phyloP scores from a whole-genome alignment of 495 filamentous ascomycete genomes.

The Penicillium canariense region DNA sequence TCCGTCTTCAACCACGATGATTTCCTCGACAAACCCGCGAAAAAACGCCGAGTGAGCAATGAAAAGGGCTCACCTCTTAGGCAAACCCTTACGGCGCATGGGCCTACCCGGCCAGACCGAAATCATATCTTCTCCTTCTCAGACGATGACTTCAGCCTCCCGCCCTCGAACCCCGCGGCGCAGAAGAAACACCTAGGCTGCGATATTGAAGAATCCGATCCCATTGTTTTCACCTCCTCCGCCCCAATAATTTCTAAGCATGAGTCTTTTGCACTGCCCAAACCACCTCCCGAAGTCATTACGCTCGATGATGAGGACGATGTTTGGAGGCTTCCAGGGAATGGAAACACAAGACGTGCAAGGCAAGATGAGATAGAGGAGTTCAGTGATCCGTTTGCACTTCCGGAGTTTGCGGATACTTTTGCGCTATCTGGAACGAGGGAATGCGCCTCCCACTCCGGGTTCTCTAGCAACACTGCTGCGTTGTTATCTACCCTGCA shows the following conservation, averaged over 20 bases:
- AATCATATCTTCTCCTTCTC: constrained; percentile 35
- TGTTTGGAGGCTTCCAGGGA: constrained; percentile 11
- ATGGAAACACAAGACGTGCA: neutral
- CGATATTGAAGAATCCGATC: constrained; percentile 44
- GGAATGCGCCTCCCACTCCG: constrained; percentile 8
- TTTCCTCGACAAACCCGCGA: constrained; percentile 33
- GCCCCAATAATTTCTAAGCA: constrained; percentile 24
- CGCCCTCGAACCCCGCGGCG: constrained; percentile 19
- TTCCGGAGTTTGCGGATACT: constrained; percentile 34
- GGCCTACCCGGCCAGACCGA: constrained; percentile 1
- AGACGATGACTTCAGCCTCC: constrained; percentile 33
- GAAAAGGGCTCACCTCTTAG: constrained; percentile 9
- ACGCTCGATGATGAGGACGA: constrained; percentile 37
- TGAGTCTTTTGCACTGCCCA: neutral
- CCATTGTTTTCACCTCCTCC: constrained; percentile 55
- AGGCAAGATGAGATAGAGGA: constrained; percentile 35
- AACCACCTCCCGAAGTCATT: constrained; percentile 27
- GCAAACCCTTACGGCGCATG: neutral
- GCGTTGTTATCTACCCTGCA: constrained; percentile 35
- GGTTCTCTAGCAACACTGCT: constrained; percentile 41
- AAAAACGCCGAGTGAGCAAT: constrained; percentile 43
- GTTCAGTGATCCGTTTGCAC: constrained; percentile 36
- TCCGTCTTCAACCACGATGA: constrained; percentile 36
- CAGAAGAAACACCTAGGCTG: constrained; percentile 10
- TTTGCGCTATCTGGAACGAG: constrained; percentile 11